These are phyloP conservation scores for Penicillium sp. DNA, from an alignment of 2,329 filamentous ascomycete genomes.

Conservation along the genomic window DNA sequence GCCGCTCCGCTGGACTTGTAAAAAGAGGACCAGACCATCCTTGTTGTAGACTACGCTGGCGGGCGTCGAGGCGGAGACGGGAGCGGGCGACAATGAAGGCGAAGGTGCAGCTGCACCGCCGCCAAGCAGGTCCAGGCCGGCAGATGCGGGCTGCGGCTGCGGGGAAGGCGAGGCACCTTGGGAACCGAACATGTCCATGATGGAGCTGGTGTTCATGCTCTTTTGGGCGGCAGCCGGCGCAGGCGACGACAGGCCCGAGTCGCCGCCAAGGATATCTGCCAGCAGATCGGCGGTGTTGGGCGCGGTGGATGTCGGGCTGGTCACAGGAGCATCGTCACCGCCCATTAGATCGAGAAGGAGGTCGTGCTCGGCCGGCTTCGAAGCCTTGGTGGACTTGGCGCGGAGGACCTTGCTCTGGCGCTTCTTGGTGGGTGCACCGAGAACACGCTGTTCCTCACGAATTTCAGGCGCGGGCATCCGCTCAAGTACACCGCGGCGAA, in stretches of 20 bases:
- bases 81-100: constrained; percentile 47
- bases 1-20: constrained; percentile 74
- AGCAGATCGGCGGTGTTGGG: constrained; percentile 80
- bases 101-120: constrained; percentile 38
- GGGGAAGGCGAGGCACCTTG: constrained; percentile 47
- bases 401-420: constrained; percentile 60
- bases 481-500: constrained; percentile 84
- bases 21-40: constrained; percentile 74
- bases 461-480: constrained; percentile 98
- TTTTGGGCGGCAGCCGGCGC: constrained; percentile 51
- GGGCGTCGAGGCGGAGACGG: constrained; percentile 43
- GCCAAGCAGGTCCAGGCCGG: constrained; percentile 34
- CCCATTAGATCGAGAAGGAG: constrained; percentile 91
- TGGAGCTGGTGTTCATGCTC: constrained; percentile 61
- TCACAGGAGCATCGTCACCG: constrained; percentile 61
- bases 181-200: constrained; percentile 81
- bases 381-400: constrained; percentile 67
- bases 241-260: constrained; percentile 53
- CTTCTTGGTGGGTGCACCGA: constrained; percentile 72
- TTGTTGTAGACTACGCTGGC: constrained; percentile 76
- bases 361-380: constrained; percentile 85
- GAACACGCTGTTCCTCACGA: constrained; percentile 84
- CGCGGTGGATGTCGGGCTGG: constrained; percentile 53
- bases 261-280: constrained; percentile 82
- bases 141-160: constrained; percentile 46